A percentile compares a stretch with the other conserved stretches of the same genome.
These are phyloP conservation scores for Mrakia hoshinonis DNA, from an alignment of 768 basidiomycete species.

Conservation along the genomic window DNA sequence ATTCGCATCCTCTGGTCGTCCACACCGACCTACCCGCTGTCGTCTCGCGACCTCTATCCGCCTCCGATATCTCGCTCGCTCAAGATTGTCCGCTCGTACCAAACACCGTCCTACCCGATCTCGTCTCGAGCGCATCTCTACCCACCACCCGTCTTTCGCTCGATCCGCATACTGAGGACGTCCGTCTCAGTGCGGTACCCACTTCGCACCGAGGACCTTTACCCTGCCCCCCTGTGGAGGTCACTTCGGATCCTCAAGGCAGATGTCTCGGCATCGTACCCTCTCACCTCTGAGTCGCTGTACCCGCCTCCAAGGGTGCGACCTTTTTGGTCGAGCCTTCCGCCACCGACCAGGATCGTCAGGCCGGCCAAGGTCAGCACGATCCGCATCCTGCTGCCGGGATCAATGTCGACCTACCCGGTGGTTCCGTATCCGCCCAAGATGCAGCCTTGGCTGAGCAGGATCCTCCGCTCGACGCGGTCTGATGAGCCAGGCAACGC, in stretches of 20 bases:
- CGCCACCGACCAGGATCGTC: no score
- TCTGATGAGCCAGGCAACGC: no score
- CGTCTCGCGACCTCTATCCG: neutral
- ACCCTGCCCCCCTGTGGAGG: neutral
- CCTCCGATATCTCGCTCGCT: neutral
- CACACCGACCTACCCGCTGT: neutral
- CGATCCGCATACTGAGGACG: neutral
- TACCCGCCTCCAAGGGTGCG: neutral
- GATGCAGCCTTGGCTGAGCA: no score
- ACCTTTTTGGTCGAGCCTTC: no score
- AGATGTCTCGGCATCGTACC: neutral
- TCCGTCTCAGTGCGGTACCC: neutral
- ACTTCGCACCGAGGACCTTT: neutral
- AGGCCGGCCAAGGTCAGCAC: no score
- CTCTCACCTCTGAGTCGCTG: neutral
- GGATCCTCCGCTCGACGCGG: no score
- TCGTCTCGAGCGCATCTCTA: neutral
- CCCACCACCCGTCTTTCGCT: neutral
- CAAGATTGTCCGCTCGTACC: neutral
- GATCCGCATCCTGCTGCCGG: no score
- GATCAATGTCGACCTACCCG: no score
- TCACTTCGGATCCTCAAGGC: neutral
- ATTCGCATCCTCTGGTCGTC: neutral
- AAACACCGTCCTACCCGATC: neutral
- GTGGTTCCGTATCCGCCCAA: no score